These are phyloP conservation scores for Skeletonema tropicum DNA, from an alignment of 108 stramenopile species.

Conservation along the genomic window DNA sequence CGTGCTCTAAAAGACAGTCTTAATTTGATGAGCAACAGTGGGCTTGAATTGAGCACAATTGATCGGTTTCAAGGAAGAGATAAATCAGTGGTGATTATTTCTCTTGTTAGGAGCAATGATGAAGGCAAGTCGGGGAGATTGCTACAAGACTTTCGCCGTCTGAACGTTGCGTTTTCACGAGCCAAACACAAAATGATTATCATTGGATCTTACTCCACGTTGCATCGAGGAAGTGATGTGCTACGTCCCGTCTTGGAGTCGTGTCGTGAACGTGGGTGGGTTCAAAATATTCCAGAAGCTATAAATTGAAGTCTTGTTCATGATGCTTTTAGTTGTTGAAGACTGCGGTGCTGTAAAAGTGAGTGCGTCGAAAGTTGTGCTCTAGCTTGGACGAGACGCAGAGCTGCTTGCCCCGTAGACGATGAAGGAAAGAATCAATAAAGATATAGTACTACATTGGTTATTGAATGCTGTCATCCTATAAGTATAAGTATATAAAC, in stretches of 20 bases:
- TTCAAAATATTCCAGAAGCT: conserved; percentile 13
- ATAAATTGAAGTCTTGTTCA: too few species aligned
- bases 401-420: too few species aligned
- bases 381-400: too few species aligned
- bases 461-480: too few species aligned
- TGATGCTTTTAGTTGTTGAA: too few species aligned
- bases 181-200: conserved; percentile 90
- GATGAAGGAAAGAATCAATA: too few species aligned
- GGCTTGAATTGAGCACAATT: conserved; percentile 89
- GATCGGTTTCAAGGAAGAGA: conserved; percentile 94
- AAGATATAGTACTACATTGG: too few species aligned
- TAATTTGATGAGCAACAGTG: conserved; percentile 43
- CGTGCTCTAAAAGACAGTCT: conserved; percentile 35
- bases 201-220: conserved; percentile 79
- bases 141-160: conserved; percentile 77
- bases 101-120: conserved; percentile 83
- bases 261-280: conserved; percentile 41
- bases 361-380: too few species aligned
- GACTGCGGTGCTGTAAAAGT: too few species aligned
- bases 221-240: conserved; percentile 63
- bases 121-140: conserved; percentile 71
- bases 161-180: conserved; percentile 93
- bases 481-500: too few species aligned
- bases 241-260: conserved; percentile 69
- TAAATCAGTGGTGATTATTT: conserved; percentile 84